Percentiles rank a stretch among this genome's conserved stretches.
Evolutionary conservation across 768 basidiomycete genomes (phyloP).

Genomic region (Mycena venus): DNA sequence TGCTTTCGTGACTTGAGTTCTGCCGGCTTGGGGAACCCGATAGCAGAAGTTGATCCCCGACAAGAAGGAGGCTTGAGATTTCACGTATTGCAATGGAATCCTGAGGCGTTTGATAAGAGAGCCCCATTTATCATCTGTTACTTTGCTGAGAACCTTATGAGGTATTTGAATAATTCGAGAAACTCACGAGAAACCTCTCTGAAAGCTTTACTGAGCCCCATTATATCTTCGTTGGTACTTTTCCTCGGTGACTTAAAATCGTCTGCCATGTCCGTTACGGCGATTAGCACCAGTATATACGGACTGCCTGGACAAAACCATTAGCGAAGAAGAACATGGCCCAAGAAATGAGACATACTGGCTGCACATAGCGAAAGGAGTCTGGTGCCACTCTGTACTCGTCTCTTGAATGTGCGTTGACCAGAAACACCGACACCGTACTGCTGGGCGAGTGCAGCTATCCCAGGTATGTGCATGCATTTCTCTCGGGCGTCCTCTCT

Average conservation of each 20-base stretch:
- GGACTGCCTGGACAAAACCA: background rate
- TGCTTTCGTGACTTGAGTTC: background rate
- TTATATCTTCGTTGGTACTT: background rate
- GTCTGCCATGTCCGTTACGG: background rate
- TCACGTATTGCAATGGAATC: background rate
- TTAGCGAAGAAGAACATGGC: background rate
- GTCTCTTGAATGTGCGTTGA: background rate
- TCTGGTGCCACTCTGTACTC: background rate
- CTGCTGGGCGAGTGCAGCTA: too few species aligned
- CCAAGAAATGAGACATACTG: background rate
- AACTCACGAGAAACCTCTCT: background rate
- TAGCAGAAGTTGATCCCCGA: background rate
- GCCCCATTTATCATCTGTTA: background rate
- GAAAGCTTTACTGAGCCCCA: background rate
- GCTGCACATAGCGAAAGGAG: background rate
- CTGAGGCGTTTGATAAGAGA: background rate
- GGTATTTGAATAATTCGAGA: too few species aligned
- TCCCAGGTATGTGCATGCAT: background rate
- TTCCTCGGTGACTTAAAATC: background rate
- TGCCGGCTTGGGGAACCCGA: background rate
- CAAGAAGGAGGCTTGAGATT: background rate
- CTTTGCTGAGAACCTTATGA: background rate
- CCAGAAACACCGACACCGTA: background rate
- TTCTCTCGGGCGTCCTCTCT: background rate
- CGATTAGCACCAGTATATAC: background rate